Conservation (phyloP, 1,284 basidiomycete species). For the Violaceomyces palustris region DNA sequence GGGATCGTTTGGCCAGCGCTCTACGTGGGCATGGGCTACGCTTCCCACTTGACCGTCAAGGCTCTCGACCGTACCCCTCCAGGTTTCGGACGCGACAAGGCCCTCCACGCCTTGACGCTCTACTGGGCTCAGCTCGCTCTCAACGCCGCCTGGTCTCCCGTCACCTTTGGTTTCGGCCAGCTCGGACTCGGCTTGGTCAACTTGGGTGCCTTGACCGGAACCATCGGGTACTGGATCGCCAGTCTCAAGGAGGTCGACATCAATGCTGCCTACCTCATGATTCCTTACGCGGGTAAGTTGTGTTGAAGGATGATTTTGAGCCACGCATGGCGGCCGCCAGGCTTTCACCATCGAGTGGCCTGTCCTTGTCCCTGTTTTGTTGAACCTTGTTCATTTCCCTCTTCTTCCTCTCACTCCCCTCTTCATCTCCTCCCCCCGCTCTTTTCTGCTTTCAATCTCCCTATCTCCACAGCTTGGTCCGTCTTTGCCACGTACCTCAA, state of each 20-base stretch:
- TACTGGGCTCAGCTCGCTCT: constrained; percentile 69
- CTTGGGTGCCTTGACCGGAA: constrained; percentile 61
- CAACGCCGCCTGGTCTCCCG: constrained; percentile 66
- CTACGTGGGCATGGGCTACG: constrained; percentile 64
- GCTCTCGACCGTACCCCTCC: constrained; percentile 44
- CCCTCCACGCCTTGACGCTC: constrained; percentile 60
- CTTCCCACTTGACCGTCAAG: constrained; percentile 60
- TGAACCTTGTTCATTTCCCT: no score
- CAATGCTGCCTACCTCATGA: constrained; percentile 20
- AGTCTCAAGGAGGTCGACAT: constrained; percentile 48
- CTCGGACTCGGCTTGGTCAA: constrained; percentile 60
- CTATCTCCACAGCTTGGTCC: constrained; percentile 56
- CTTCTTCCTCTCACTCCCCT: constrained; percentile 52
- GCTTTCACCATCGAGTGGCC: no score
- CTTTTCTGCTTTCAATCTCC: no score
- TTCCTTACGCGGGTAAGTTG: constrained; percentile 23
- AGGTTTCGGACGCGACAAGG: constrained; percentile 54
- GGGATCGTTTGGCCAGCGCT: constrained; percentile 59
- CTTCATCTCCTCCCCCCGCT: neutral
- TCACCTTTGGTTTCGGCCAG: constrained; percentile 62
- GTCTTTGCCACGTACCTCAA: constrained; percentile 68
- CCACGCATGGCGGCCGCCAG: no score
- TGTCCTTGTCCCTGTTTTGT: no score
- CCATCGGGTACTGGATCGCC: constrained; percentile 57
- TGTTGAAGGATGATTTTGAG: no score